These are phyloP conservation scores for Allium cepa DNA, from an alignment of 106 monocot genomes.

Conservation along the genomic window DNA sequence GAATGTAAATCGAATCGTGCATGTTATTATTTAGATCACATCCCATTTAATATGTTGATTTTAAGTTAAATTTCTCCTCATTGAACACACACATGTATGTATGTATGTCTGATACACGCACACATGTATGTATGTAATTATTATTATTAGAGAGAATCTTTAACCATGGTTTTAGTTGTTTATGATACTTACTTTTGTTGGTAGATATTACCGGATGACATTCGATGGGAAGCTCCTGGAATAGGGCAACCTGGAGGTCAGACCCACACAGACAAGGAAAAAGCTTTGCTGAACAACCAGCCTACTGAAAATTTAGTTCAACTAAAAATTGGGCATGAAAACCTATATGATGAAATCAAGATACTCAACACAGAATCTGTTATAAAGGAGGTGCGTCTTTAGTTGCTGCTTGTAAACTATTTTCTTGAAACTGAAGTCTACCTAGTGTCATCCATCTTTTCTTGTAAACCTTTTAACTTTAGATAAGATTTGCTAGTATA, in stretches of 20 bases:
- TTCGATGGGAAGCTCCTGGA: conserved; percentile 28
- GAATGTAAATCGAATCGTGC: background rate
- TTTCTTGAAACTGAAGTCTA: too few species aligned
- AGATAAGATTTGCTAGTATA: too few species aligned
- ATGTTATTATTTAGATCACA: background rate
- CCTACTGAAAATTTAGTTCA: conserved; percentile 26
- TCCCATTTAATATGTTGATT: background rate
- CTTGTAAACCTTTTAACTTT: too few species aligned
- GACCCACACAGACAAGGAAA: conserved; percentile 23
- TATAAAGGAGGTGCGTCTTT: conserved; percentile 53
- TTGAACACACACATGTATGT: background rate
- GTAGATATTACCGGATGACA: conserved; percentile 4
- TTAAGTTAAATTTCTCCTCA: background rate
- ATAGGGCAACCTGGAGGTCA: conserved; percentile 19
- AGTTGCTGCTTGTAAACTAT: too few species aligned
- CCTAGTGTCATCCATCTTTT: too few species aligned
- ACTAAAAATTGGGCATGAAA: conserved; percentile 42
- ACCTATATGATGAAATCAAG: conserved; percentile 39
- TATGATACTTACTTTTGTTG: background rate
- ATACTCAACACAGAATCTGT: conserved; percentile 61
- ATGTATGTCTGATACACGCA: too few species aligned
- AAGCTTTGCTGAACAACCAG: conserved; percentile 28
- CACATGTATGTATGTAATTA: background rate
- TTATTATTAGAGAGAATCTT: background rate
- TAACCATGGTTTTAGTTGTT: background rate